Conservation (phyloP, 169 alveolate genomes). For the Plasmodium falciparum region DNA sequence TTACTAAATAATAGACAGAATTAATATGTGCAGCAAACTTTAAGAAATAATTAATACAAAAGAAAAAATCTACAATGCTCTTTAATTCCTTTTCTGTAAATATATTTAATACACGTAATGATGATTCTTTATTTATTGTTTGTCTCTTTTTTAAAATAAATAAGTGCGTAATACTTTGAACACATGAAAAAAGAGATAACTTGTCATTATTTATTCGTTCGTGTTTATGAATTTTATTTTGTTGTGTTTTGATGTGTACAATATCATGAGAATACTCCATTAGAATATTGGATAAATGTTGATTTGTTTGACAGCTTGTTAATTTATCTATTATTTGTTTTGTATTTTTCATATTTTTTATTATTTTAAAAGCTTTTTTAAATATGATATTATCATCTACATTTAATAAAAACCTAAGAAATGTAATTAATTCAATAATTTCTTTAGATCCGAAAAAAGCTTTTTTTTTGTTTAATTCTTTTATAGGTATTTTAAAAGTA, state of each 20-base stretch:
- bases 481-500: conserved; percentile 37
- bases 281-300: too few relatives aligned
- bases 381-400: conserved; percentile 53
- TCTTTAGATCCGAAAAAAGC: conserved; percentile 60
- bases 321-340: conserved; percentile 15
- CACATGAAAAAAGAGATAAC: conserved; percentile 8
- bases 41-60: conserved; percentile 37
- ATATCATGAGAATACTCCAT: not conserved
- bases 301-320: not conserved
- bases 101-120: not conserved
- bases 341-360: conserved; percentile 26
- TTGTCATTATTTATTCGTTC: not conserved
- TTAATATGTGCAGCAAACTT: conserved; percentile 7
- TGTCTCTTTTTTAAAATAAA: conserved; percentile 17
- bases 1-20: conserved; percentile 46
- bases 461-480: conserved; percentile 54
- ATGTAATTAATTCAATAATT: conserved; percentile 43
- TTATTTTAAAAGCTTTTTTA: conserved; percentile 48
- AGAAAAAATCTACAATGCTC: conserved; percentile 47
- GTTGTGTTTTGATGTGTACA: not conserved
- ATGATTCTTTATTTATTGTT: not conserved
- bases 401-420: conserved; percentile 38
- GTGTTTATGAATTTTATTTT: not conserved
- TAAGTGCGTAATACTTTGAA: conserved; percentile 17
- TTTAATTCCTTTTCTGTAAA: conserved; percentile 48